These are phyloP conservation scores for Diaporthe amygdali DNA, from an alignment of 2,329 filamentous ascomycete species.

Conservation along the genomic window DNA sequence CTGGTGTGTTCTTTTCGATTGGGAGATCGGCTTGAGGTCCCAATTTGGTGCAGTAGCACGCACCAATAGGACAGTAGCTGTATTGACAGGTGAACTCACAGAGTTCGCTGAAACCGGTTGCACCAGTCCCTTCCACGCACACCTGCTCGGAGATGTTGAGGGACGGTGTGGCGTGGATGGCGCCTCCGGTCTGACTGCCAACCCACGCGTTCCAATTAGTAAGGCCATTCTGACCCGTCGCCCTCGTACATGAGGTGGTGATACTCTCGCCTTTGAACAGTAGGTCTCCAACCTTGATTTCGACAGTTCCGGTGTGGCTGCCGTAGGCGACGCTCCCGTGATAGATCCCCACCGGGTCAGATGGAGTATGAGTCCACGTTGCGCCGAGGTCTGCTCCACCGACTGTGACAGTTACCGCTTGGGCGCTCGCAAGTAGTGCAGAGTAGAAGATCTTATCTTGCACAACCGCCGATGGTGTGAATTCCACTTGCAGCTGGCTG, in stretches of 20 bases:
- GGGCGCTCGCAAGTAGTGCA: background rate
- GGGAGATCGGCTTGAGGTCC: background rate
- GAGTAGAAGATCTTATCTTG: background rate
- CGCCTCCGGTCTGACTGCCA: background rate
- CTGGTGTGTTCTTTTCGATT: too few relatives aligned
- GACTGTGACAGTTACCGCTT: background rate
- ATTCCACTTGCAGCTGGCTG: conserved; percentile 32
- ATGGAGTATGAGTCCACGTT: background rate
- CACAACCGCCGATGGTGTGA: conserved; percentile 20
- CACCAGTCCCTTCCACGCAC: background rate
- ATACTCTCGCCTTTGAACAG: background rate
- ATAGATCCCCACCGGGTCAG: background rate
- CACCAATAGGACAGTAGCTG: background rate
- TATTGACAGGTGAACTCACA: background rate
- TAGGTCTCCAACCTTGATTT: background rate
- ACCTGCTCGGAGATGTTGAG: background rate
- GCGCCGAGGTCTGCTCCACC: background rate
- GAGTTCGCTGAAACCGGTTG: background rate
- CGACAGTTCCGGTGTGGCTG: background rate
- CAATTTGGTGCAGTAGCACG: background rate
- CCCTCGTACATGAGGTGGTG: background rate
- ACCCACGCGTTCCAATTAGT: background rate
- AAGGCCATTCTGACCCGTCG: background rate
- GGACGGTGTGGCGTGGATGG: background rate
- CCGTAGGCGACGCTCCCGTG: background rate